Base-by-base conservation (phyloP, 305 asterid species). In the Stenogyne calaminthoides region DNA sequence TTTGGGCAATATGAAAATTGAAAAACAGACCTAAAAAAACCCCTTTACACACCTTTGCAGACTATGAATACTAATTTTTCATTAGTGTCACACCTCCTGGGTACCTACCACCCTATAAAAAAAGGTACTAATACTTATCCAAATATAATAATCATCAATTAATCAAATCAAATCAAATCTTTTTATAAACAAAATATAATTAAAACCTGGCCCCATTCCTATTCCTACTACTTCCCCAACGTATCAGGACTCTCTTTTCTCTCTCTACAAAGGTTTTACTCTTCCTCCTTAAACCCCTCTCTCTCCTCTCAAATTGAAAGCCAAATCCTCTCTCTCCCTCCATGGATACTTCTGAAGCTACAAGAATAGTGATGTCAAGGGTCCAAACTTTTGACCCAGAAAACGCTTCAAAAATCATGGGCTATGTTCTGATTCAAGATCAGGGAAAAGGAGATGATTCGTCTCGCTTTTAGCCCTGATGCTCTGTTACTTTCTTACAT, bases 371-470 rank as follows among this genome's bases (percentile, higher is more conserved):
- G 46, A 87, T 95, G 81, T 88, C 98, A 15, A 90, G 97, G 83
- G 86, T 95, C 83, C 93, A 88, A 44, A 64, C 67, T 32, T 70
- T 95, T 84, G 99, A 92, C 82, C 99, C 92, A 5, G 94, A 92
- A 44, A 89, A 90, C 83, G 97, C 97, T 51, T 86, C 98, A 0
- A 95, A 83, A 80, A 95, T 92, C 82, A 95, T 93, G 85, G 99
- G 99, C 7, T 90, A 83, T 25, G 80, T 95, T 32, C 86, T 95
- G 70, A 86, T 95, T 25, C 98, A 95, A 29, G 99, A 90, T 81
- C 89, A 86, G 51, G 97, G 96, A 0, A 79, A 88, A 90, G 77
- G 99, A 95, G 82, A 90, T 95, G 88, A 89, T 95, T 70, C 81
- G 99, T 60, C 80, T 95, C 15, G 98, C 99, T 27, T 91, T 88